Conservation (phyloP, 2,329 filamentous ascomycete species). For the Trichoderma oligosporum region DNA sequence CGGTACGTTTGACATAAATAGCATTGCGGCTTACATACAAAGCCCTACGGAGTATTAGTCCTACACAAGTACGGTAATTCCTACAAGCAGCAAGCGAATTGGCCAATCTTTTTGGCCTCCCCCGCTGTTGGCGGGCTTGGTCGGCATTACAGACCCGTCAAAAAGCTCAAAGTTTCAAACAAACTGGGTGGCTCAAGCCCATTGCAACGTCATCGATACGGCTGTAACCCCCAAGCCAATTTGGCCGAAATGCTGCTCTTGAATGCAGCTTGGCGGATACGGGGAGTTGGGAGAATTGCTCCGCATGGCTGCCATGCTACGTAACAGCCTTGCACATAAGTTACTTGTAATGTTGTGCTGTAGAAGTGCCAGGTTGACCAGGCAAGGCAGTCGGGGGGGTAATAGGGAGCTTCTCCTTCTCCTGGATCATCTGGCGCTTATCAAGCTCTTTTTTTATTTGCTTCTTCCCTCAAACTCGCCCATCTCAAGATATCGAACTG, state of each 20-base stretch:
- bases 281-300: neutral
- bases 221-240: conserved; percentile 10
- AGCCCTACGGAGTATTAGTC: too few relatives aligned
- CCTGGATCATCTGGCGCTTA: conserved; percentile 8
- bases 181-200: conserved; percentile 1
- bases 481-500: neutral
- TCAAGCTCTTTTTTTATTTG: neutral
- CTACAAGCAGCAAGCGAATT: conserved; percentile 4
- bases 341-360: too few relatives aligned
- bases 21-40: neutral
- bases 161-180: conserved; percentile 1
- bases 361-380: too few relatives aligned
- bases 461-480: neutral
- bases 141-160: conserved; percentile 1
- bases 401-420: conserved; percentile 6
- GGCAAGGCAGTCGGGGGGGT: neutral
- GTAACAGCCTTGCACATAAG: conserved; percentile 14
- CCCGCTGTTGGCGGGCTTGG: neutral
- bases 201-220: conserved; percentile 18
- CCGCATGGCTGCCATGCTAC: conserved; percentile 11
- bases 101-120: conserved; percentile 5
- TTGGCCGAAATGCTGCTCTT: conserved; percentile 13
- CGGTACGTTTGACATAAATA: conserved; percentile 11
- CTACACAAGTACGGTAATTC: too few relatives aligned
- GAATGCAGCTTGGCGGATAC: conserved; percentile 13